Base-by-base conservation (phyloP, 2,329 filamentous ascomycete genomes). In the Dothiorella sarmentorum region DNA sequence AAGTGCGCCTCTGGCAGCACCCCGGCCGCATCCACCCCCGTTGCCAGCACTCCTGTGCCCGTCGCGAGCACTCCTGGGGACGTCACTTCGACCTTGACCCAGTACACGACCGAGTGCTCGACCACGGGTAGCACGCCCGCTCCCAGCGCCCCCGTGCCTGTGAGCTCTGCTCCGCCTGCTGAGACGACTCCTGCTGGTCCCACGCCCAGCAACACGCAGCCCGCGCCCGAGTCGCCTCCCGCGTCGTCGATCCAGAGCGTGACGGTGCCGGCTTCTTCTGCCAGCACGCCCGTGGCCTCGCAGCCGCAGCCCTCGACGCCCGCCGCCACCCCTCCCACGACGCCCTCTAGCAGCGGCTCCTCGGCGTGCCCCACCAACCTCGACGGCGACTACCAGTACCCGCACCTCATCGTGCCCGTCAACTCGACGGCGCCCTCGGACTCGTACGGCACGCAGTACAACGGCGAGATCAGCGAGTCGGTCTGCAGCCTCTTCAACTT, bases 401-500 rank as follows among this genome's bases (percentile, higher is more conserved):
- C 70, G 3, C 67, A 69, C 40, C 67, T 73, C 44, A 67, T 74
- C 40, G 61, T 73, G n/a, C 71, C 70, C 1, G 58, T 73, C 37
- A 64, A 66, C 24, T 58, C 63, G 20, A 52, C 59, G 13, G 31
- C 52, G 1, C 67, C 70, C 15, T 49, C 67, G 45, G 61, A 43
- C 2, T 53, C 65, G 2, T 66, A 63, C 22, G 62, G 61, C 18
- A 74, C 71, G 3, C 61, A 68, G 18, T 61, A 60, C 13, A 60
- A 58, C 7, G 69, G 64, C 38, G 51, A 61, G 3, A 61, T 72
- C 61, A 75, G 73, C 4, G 67, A 72, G 2, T 69, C 63, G 1
- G 62, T 66, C n/a, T 72, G 69, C 44, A 71, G 71, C 17, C 62
- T 80, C 59, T 80, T 79, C 70, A 75, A 73, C 61, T 80, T 80